phyloP scores from a whole-genome alignment of 2,329 filamentous ascomycete species.

The Paracoccidioides lutzii region DNA sequence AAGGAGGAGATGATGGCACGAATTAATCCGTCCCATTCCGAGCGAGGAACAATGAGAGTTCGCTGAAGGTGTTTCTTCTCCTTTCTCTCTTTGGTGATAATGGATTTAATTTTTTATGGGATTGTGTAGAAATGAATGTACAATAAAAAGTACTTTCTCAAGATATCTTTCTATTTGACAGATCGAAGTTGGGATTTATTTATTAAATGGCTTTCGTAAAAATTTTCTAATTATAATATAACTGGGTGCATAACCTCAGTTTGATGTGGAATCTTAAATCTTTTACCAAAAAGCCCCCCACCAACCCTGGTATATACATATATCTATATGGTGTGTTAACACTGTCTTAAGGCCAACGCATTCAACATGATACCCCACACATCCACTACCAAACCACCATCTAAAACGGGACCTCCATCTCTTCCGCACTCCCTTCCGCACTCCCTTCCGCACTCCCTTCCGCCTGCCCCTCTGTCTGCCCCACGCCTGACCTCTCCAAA shows the following conservation, averaged over 20 bases:
- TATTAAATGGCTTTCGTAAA: neutral
- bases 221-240: neutral
- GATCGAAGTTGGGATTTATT: neutral
- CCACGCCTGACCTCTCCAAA: conserved; percentile 26
- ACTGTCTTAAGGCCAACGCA: neutral
- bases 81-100: neutral
- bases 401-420: conserved; percentile 57
- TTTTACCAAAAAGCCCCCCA: no score
- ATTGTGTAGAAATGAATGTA: conserved; percentile 3
- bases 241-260: neutral
- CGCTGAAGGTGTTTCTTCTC: conserved; percentile 13
- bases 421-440: conserved; percentile 48
- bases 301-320: no score
- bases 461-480: conserved; percentile 17
- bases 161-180: neutral
- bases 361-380: neutral
- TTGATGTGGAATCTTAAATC: neutral
- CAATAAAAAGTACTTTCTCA: neutral
- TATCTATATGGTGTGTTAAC: no score
- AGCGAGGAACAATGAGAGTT: conserved; percentile 23
- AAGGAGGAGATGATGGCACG: conserved; percentile 99
- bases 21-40: conserved; percentile 54
- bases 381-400: neutral
- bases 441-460: conserved; percentile 52
- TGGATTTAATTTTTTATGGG: neutral